Evolutionary conservation across 257 asterid genomes (phyloP).

Genomic region (Petunia axillaris): DNA sequence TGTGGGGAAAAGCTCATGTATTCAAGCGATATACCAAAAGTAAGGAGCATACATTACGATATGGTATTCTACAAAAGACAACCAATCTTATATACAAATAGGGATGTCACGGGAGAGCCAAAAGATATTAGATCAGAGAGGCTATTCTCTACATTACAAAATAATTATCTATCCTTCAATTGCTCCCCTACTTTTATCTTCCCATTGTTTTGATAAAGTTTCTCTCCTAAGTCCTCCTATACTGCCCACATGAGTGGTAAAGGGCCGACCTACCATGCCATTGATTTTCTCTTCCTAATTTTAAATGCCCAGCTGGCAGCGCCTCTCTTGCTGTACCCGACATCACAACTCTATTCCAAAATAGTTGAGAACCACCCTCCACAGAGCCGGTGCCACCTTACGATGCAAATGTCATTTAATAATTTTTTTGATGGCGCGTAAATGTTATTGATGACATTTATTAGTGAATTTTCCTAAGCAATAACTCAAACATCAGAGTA

Average conservation of each 20-base stretch:
- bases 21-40: neutral
- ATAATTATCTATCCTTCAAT: neutral
- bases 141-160: neutral
- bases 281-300: neutral
- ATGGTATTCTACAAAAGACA: neutral
- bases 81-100: neutral
- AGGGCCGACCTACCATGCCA: neutral
- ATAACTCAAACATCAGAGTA: neutral
- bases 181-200: neutral
- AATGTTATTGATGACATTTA: neutral
- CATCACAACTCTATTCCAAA: neutral
- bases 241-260: neutral
- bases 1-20: constrained; percentile 1
- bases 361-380: neutral
- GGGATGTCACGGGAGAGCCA: neutral
- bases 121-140: neutral
- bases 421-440: neutral
- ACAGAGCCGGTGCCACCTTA: neutral
- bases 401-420: neutral
- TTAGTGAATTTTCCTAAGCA: neutral
- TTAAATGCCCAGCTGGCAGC: constrained; percentile 6
- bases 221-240: neutral
- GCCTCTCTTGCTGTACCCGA: neutral
- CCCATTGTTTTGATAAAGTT: too few relatives aligned
- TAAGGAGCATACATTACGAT: neutral